Percentiles rank a stretch among this genome's conserved stretches.
Evolutionary conservation across 31 red algal genomes (phyloP).

Genomic region (Asparagopsis taxiformis): DNA sequence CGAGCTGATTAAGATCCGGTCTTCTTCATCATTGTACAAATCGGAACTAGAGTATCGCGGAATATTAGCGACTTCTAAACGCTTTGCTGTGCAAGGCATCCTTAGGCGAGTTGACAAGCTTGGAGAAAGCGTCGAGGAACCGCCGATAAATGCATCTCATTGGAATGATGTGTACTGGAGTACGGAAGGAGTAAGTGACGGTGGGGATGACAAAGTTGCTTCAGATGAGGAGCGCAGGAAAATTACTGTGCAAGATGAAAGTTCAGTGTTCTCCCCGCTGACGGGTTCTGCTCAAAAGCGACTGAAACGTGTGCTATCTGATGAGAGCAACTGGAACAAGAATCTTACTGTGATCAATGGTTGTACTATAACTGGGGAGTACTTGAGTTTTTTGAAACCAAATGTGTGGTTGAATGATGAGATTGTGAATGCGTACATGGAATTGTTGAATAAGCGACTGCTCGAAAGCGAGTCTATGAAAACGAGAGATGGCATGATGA

Average conservation of each 20-base stretch:
- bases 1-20: too few species aligned
- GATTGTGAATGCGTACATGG: slow-evolving; percentile 85
- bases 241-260: slow-evolving; percentile 32
- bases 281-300: slow-evolving; percentile 25
- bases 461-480: slow-evolving; percentile 7
- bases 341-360: slow-evolving; percentile 32
- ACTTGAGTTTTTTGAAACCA: slow-evolving; percentile 57
- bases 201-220: background rate
- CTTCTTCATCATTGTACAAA: too few species aligned
- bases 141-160: slow-evolving; percentile 3
- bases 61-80: too few species aligned
- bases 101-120: too few species aligned
- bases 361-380: slow-evolving; percentile 45
- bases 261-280: slow-evolving; percentile 37
- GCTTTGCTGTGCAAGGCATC: too few species aligned
- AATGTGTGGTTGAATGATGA: slow-evolving; percentile 90
- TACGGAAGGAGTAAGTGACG: background rate
- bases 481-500: slow-evolving; percentile 21
- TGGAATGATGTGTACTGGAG: slow-evolving; percentile 9
- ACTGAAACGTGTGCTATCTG: slow-evolving; percentile 6
- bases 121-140: too few species aligned
- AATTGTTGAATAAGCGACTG: slow-evolving; percentile 38
- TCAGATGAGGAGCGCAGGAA: slow-evolving; percentile 5
- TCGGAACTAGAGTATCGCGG: too few species aligned
- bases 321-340: background rate